Evolutionary conservation across 768 basidiomycete species (phyloP).

Genomic region (Boletus subparvulus): DNA sequence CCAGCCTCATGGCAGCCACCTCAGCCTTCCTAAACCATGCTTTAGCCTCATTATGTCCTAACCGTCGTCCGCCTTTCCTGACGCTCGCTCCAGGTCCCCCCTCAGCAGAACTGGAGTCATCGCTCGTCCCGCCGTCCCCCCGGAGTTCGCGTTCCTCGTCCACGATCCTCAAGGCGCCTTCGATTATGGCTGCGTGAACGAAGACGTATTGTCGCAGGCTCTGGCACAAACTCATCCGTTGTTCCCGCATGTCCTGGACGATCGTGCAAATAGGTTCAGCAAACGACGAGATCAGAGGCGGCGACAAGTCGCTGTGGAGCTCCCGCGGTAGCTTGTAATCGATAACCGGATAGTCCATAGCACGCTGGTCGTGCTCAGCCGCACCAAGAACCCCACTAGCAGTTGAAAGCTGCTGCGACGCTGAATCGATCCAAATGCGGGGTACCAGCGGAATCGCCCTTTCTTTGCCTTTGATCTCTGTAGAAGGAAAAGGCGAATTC

Average conservation of each 20-base stretch:
- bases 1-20: neutral
- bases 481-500: neutral
- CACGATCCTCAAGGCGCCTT: constrained; percentile 73
- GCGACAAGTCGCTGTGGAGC: constrained; percentile 53
- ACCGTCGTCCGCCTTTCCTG: constrained; percentile 19
- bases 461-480: constrained; percentile 2
- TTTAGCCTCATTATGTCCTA: constrained; percentile 14
- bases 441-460: neutral
- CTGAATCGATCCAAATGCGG: neutral
- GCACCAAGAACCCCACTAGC: neutral
- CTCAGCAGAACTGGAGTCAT: constrained; percentile 21
- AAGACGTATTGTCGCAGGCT: constrained; percentile 94
- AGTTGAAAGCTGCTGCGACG: neutral
- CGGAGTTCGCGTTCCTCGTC: constrained; percentile 62
- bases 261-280: constrained; percentile 79
- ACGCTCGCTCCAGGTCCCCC: constrained; percentile 1
- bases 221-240: constrained; percentile 96
- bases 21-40: constrained; percentile 1
- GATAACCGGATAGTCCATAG: constrained; percentile 27
- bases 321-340: constrained; percentile 65
- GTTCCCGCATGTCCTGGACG: constrained; percentile 91
- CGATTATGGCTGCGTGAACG: constrained; percentile 82
- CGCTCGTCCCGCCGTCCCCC: constrained; percentile 23
- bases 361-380: constrained; percentile 10
- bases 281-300: constrained; percentile 59